Percentiles rank a stretch among this genome's conserved stretches.
phyloP scores from a whole-genome alignment of 108 stramenopile species.

The Nitzschia sp. region DNA sequence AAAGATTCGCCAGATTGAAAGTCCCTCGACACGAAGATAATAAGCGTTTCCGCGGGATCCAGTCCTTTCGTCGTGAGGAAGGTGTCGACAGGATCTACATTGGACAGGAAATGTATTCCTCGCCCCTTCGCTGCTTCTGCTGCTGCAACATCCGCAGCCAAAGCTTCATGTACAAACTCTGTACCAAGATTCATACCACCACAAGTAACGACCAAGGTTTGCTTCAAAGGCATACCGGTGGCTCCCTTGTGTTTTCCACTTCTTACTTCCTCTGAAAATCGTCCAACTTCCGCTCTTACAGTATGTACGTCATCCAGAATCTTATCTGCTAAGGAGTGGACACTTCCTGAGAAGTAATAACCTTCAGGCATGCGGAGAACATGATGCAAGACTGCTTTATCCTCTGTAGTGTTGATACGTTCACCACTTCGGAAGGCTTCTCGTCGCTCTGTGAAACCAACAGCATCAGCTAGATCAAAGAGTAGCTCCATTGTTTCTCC shows the following conservation, averaged over 20 bases:
- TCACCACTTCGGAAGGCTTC: constrained; percentile 69
- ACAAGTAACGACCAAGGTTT: constrained; percentile 88
- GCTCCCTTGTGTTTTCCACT: constrained; percentile 64
- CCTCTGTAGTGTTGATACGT: constrained; percentile 69
- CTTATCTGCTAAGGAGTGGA: constrained; percentile 53
- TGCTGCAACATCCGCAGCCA: constrained; percentile 68
- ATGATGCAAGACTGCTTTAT: constrained; percentile 75
- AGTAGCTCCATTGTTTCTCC: constrained; percentile 92
- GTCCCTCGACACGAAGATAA: constrained; percentile 91
- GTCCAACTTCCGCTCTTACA: constrained; percentile 64
- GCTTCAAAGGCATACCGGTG: constrained; percentile 85
- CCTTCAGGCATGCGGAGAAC: constrained; percentile 66
- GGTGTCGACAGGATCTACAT: constrained; percentile 97
- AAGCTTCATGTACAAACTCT: constrained; percentile 92
- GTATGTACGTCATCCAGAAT: constrained; percentile 75
- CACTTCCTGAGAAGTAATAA: constrained; percentile 41
- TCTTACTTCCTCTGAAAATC: constrained; percentile 77
- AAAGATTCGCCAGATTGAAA: constrained; percentile 58
- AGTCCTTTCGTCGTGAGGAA: constrained; percentile 66
- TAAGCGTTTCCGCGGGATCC: constrained; percentile 77
- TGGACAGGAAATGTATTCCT: constrained; percentile 87
- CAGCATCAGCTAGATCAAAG: constrained; percentile 88
- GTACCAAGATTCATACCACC: constrained; percentile 91
- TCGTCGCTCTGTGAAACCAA: constrained; percentile 73
- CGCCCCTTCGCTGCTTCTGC: constrained; percentile 57